Evolutionary conservation across 1,139 yeast species (phyloP).

Genomic region (Kodamaea derodonti): DNA sequence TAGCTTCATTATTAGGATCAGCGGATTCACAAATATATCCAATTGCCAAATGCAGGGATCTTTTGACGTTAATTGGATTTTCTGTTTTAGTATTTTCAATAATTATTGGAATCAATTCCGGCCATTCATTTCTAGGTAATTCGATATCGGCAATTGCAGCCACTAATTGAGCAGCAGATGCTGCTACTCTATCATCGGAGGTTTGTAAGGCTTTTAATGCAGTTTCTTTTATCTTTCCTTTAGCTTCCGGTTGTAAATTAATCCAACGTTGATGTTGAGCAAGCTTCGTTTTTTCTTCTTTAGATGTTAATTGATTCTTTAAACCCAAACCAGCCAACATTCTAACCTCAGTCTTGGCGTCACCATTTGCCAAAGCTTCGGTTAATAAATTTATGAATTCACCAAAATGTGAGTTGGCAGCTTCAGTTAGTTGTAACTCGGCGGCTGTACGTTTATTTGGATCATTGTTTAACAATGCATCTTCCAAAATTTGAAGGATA

Average conservation of each 20-base stretch:
- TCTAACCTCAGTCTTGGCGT: conserved; percentile 74
- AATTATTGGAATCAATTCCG: conserved; percentile 73
- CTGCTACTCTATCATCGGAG: conserved; percentile 75
- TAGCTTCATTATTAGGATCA: conserved; percentile 77
- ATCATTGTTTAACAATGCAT: conserved; percentile 68
- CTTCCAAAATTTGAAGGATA: conserved; percentile 70
- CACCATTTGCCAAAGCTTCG: conserved; percentile 65
- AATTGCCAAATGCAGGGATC: conserved; percentile 82
- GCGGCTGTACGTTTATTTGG: conserved; percentile 73
- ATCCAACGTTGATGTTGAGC: conserved; percentile 64
- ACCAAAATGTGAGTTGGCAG: conserved; percentile 73
- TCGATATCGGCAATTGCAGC: conserved; percentile 97
- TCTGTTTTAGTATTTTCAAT: conserved; percentile 82
- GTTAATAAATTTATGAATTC: conserved; percentile 68
- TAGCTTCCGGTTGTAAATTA: conserved; percentile 49
- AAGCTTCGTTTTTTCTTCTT: conserved; percentile 50
- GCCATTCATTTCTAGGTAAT: conserved; percentile 85
- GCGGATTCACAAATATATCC: conserved; percentile 96
- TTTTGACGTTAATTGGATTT: conserved; percentile 73
- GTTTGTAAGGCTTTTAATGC: conserved; percentile 65
- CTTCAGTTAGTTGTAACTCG: conserved; percentile 69
- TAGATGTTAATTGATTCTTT: conserved; percentile 84
- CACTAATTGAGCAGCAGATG: conserved; percentile 87
- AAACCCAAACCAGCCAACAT: conserved; percentile 87
- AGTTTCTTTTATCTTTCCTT: conserved; percentile 61